These are phyloP conservation scores for Agastache rugosa DNA, from an alignment of 257 asterid species.

Conservation along the genomic window DNA sequence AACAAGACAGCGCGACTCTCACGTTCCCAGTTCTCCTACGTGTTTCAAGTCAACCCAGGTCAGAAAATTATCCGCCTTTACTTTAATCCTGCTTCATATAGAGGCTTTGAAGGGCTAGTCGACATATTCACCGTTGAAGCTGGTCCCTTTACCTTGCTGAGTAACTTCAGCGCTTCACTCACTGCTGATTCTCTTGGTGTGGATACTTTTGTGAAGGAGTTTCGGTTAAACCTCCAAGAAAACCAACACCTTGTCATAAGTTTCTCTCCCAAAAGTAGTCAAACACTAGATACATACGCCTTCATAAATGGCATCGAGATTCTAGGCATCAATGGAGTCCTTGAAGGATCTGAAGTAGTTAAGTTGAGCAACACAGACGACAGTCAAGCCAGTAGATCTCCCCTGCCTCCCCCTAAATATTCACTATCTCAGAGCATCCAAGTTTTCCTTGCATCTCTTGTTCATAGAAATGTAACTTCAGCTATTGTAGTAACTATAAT, in stretches of 20 bases:
- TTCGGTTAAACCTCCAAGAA: slow-evolving; percentile 35
- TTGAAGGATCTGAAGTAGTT: slow-evolving; percentile 51
- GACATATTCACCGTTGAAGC: slow-evolving; percentile 41
- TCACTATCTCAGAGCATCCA: slow-evolving; percentile 22
- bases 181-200: slow-evolving; percentile 35
- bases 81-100: slow-evolving; percentile 30
- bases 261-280: slow-evolving; percentile 31
- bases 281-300: slow-evolving; percentile 31
- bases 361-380: slow-evolving; percentile 54
- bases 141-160: slow-evolving; percentile 37
- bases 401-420: slow-evolving; percentile 10
- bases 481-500: slow-evolving; percentile 37
- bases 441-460: not conserved
- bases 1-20: slow-evolving; percentile 42
- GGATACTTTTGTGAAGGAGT: slow-evolving; percentile 35
- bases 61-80: slow-evolving; percentile 39
- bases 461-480: slow-evolving; percentile 36
- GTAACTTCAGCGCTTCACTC: slow-evolving; percentile 40
- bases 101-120: slow-evolving; percentile 18
- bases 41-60: slow-evolving; percentile 38
- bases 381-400: slow-evolving; percentile 41
- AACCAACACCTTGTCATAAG: slow-evolving; percentile 27
- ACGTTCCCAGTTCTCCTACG: slow-evolving; percentile 36
- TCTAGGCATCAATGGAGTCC: slow-evolving; percentile 21
- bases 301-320: slow-evolving; percentile 37